Conservation (phyloP, 106 monocot species). For the Cymbidium sinense region DNA sequence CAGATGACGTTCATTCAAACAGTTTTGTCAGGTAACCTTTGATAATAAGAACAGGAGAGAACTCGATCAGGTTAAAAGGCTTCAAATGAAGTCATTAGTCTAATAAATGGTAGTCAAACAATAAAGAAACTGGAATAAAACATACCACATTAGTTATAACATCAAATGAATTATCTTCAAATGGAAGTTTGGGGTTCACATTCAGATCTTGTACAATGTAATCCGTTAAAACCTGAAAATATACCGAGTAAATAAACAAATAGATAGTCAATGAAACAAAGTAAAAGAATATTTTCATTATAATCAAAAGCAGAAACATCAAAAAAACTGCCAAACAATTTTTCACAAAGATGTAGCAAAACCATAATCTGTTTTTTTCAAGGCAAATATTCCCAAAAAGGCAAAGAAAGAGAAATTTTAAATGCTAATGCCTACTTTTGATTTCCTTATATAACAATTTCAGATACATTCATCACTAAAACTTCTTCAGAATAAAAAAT, state of each 20-base stretch:
- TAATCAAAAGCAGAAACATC: background rate
- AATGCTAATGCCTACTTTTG: too few species aligned
- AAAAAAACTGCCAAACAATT: background rate
- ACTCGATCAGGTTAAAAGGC: background rate
- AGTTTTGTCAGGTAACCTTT: background rate
- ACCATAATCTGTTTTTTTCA: too few species aligned
- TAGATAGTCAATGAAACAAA: background rate
- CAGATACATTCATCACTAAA: background rate
- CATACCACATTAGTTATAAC: constrained; percentile 89
- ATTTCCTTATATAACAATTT: too few species aligned
- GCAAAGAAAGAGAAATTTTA: too few species aligned
- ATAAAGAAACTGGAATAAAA: background rate
- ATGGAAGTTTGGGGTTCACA: constrained; percentile 85
- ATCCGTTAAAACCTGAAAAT: constrained; percentile 83
- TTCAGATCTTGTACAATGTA: constrained; percentile 87
- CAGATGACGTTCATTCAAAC: background rate
- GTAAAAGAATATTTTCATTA: background rate
- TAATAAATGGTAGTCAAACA: background rate
- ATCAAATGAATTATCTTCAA: constrained; percentile 77
- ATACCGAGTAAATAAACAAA: constrained; percentile 2
- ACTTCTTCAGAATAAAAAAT: background rate
- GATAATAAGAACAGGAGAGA: background rate
- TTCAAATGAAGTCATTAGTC: background rate
- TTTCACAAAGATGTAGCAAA: too few species aligned
- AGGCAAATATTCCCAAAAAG: too few species aligned